Base-by-base conservation (phyloP, 2,329 filamentous ascomycete genomes). In the Hypoxylon sp. region DNA sequence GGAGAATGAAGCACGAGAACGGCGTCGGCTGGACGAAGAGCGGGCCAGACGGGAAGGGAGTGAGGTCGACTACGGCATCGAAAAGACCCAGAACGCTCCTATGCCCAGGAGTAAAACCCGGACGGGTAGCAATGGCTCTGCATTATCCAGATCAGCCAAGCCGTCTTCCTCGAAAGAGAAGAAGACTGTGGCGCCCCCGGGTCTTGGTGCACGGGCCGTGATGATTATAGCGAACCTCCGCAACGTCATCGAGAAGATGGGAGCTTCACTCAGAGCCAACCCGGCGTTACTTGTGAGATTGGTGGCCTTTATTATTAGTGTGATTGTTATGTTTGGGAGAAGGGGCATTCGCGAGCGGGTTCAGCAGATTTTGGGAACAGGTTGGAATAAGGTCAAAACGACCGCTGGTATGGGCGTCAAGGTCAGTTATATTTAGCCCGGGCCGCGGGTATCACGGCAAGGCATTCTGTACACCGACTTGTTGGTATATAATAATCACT, bases 401-500 rank as follows among this genome's bases (percentile, higher is more conserved):
- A 98, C 95, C 0, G 88, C 94, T 3, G 93, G 93, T 1, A 98
- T 98, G 94, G 95, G 94, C 2, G 90, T 96, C 63, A 98, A 97
- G 79, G 93, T 98, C 70, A 96, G 90, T 73, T 98, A 98, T 77
- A 96, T 99, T 58, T 98, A 76, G 81, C 62, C 35, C 21, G 41
- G 24, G 17, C 26, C 48, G n/a, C n/a, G 31, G 20, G 27, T 29
- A 41, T 37, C 23, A 49, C 48, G 62, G 46, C 33, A 21, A 51
- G 56, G 60, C 62, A 53, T 57, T 62, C 53, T 57, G 48, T 54
- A 61, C 51, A 55, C 52, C 45, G 62, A 47, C 40, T 65, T 60
- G 35, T 45, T 66, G 60, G n/a, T 66, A 67, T 43, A 68, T 62
- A 65, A 66, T 58, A 54, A 64, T 64, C 48, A 60, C 62, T 64